A percentile compares a stretch with the other conserved stretches of the same genome.
Conservation (phyloP, 106 monocot species). For the Posidonia australis region DNA sequence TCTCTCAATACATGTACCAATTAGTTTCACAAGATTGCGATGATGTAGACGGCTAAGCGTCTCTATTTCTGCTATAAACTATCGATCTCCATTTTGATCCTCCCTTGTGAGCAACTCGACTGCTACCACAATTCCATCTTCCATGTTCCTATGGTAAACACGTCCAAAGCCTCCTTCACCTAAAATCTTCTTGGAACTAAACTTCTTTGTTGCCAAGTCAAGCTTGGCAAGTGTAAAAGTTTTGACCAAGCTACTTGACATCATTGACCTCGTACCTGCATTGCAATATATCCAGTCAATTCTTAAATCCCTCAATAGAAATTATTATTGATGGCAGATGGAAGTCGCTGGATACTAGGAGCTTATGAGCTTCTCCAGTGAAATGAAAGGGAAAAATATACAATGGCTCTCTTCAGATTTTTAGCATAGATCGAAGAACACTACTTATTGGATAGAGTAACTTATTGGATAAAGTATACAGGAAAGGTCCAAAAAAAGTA, state of each 20-base stretch:
- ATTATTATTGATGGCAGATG: too few relatives aligned
- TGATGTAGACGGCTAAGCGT: conserved; percentile 95
- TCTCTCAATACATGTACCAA: conserved; percentile 86
- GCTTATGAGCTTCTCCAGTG: too few relatives aligned
- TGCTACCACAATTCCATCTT: conserved; percentile 44
- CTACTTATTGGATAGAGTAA: too few relatives aligned
- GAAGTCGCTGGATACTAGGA: too few relatives aligned
- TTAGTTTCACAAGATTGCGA: conserved; percentile 90
- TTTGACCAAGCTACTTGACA: conserved; percentile 51
- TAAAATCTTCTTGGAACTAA: conserved; percentile 39
- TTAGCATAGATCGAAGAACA: too few relatives aligned
- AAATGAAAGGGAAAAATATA: too few relatives aligned
- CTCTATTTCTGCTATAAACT: conserved; percentile 76
- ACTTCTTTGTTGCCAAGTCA: conserved; percentile 42
- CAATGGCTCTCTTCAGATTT: too few relatives aligned
- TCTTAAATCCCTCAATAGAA: not conserved
- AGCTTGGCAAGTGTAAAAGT: conserved; percentile 51
- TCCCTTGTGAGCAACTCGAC: conserved; percentile 50
- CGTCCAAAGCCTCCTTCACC: conserved; percentile 77
- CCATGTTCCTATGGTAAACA: conserved; percentile 52
- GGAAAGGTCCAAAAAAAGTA: too few relatives aligned
- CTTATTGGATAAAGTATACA: too few relatives aligned
- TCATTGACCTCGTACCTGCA: conserved; percentile 38
- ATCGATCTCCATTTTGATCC: conserved; percentile 48
- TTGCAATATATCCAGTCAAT: not conserved